These are phyloP conservation scores for Calendula officinalis DNA, from an alignment of 129 eudicot genomes.

Conservation along the genomic window DNA sequence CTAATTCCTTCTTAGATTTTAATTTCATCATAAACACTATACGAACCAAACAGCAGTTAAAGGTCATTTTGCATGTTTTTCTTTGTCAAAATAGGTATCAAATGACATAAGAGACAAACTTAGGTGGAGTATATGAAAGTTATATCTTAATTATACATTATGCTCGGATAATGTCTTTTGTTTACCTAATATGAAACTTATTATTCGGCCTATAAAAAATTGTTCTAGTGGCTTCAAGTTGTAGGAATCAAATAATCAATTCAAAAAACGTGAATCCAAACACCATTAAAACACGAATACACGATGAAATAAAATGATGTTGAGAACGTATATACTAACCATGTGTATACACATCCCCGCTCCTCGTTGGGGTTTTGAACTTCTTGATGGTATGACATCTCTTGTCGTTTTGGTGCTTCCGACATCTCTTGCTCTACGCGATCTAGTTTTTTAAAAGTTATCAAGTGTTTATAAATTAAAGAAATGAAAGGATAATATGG, in stretches of 20 bases:
- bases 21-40: no score
- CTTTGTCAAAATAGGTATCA: no score
- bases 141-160: not conserved
- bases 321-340: conserved; percentile 32
- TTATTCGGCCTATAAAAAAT: not conserved
- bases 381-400: conserved; percentile 38
- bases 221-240: not conserved
- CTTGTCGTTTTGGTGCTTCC: conserved; percentile 38
- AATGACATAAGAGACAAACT: no score
- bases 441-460: conserved; percentile 12
- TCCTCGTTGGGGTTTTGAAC: conserved; percentile 39
- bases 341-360: conserved; percentile 39
- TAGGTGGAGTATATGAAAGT: no score
- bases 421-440: conserved; percentile 20
- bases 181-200: no score
- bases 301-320: not conserved
- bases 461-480: not conserved
- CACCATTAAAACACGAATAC: not conserved
- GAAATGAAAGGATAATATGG: not conserved
- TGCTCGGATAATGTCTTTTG: not conserved
- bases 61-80: no score
- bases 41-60: no score
- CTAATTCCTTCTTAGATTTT: no score
- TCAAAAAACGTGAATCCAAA: no score
- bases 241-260: no score